Evolutionary conservation across 495 filamentous ascomycete genomes (phyloP).

Genomic region (Pseudevernia furfuracea): DNA sequence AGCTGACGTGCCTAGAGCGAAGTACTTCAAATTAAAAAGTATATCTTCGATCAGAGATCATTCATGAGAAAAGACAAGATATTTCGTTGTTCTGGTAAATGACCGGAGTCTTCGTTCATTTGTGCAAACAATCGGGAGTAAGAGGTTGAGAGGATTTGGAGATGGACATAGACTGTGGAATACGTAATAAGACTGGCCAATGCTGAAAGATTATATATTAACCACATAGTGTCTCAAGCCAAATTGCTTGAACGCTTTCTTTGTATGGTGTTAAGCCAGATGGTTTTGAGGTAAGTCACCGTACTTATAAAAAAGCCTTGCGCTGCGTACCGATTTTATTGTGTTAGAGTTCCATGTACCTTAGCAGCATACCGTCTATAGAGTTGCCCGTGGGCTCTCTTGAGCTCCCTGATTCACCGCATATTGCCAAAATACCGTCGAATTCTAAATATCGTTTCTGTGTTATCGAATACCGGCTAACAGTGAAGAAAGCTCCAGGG

Average conservation of each 20-base stretch:
- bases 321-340: neutral
- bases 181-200: neutral
- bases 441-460: neutral
- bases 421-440: neutral
- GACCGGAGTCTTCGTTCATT: neutral
- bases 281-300: slow-evolving; percentile 5
- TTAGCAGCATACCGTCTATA: neutral
- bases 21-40: neutral
- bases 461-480: neutral
- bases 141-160: neutral
- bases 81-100: neutral
- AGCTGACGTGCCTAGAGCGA: neutral
- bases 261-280: neutral
- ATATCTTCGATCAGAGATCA: neutral
- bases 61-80: neutral
- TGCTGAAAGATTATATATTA: neutral
- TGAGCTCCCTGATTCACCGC: neutral
- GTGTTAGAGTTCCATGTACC: neutral
- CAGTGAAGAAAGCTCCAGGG: neutral
- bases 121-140: neutral
- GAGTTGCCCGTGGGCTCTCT: neutral
- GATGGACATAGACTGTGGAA: neutral
- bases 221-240: neutral
- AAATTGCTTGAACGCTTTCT: neutral
- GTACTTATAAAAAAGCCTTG: neutral